Base-by-base conservation (phyloP, 192 early-diverging fungal species). In the Paraglomus occultum region DNA sequence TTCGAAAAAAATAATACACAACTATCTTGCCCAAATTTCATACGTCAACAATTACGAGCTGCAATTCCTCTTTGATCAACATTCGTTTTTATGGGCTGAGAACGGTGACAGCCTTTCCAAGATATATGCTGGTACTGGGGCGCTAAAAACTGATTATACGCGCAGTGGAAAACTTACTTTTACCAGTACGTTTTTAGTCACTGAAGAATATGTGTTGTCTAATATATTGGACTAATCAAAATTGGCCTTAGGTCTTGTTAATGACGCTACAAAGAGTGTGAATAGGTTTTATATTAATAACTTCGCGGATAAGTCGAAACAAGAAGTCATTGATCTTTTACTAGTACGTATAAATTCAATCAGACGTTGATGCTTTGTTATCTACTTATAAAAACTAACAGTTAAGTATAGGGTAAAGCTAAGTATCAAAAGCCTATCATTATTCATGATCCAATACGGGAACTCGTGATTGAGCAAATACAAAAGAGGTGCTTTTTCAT, bases 71-170 rank as follows among this genome's bases (percentile, higher is more conserved):
- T 73, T 82, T 9, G 72, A 75, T 50, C 78, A 73, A 2, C 80
- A 90, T 71, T 85, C 84, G 23, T 75, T 85, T 67, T 70, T 92
- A 49, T 94, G 92, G 92, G 88, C 82, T 0, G 84, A 88, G 31
- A 99, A 98, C 71, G 98, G 96, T 2, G 94, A 99, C 75, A 85
- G 84, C 57, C 76, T 99, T 8, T 94, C 93, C 20, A 90, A 86
- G 55, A 91, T 96, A 10, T 99, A 98, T 73, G 91, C 98, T 4
- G 98, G 98, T 12, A 98, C 96, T 23, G 95, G 95, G 7, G 98
- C 98, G 9, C 83, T 99, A 0, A 95, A 95, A 67, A 92, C 94
- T 1, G 89, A 89, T 7, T 89, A 91, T 46, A 97, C 95, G 0
- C 82, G 94, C 12, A 91, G 93, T 4, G 95, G 95, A 51, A 98